Evolutionary conservation across 345 rosid species (phyloP).

Genomic region (Salix suchowensis): DNA sequence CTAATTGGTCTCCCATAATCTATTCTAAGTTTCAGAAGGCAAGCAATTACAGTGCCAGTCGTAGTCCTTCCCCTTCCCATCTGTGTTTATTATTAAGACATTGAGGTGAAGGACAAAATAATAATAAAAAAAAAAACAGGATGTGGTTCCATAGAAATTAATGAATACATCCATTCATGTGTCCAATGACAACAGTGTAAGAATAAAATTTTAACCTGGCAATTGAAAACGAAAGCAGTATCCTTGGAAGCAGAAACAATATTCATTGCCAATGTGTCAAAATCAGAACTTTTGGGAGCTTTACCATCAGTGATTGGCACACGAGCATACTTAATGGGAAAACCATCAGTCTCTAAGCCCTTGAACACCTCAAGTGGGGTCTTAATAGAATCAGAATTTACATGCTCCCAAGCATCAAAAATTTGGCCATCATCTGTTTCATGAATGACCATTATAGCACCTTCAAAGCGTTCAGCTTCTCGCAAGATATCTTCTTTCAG

Average conservation of each 20-base stretch:
- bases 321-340: slow-evolving; percentile 82
- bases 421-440: slow-evolving; percentile 81
- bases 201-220: slow-evolving; percentile 59
- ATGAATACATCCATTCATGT: not conserved
- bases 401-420: slow-evolving; percentile 89
- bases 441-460: slow-evolving; percentile 95
- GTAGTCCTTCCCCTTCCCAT: slow-evolving; percentile 99
- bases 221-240: slow-evolving; percentile 91
- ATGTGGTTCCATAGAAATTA: not conserved
- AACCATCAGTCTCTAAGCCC: slow-evolving; percentile 79
- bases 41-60: slow-evolving; percentile 95
- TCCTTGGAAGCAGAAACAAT: slow-evolving; percentile 86
- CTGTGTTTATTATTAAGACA: slow-evolving; percentile 35
- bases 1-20: slow-evolving; percentile 82
- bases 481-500: slow-evolving; percentile 84
- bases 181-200: slow-evolving; percentile 4
- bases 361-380: slow-evolving; percentile 91
- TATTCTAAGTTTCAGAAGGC: slow-evolving; percentile 85
- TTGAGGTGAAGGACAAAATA: not conserved
- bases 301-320: slow-evolving; percentile 97
- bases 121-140: not conserved
- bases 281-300: slow-evolving; percentile 96
- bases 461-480: slow-evolving; percentile 78
- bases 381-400: slow-evolving; percentile 64
- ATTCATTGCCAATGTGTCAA: slow-evolving; percentile 68